These are phyloP conservation scores for Entonaema liquescens DNA, from an alignment of 495 filamentous ascomycete species.

Conservation along the genomic window DNA sequence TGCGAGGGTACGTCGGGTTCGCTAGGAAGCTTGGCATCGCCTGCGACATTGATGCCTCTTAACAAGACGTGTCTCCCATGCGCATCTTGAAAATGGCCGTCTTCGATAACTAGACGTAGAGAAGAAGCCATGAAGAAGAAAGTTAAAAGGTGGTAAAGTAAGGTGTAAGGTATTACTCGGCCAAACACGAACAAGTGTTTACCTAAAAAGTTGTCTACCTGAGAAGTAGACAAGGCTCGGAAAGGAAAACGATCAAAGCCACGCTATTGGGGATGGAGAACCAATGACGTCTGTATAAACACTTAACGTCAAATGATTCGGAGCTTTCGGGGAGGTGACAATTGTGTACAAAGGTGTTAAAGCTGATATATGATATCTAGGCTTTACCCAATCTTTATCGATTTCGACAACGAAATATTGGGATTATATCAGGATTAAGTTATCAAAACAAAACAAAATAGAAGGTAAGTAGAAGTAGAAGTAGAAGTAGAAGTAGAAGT, in stretches of 20 bases:
- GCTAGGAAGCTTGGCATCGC: conserved; percentile 74
- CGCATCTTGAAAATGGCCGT: conserved; percentile 75
- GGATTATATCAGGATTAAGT: neutral
- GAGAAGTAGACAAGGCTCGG: conserved; percentile 10
- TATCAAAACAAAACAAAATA: neutral
- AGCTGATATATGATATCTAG: no score
- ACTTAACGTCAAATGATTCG: conserved; percentile 11
- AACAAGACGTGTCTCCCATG: conserved; percentile 65
- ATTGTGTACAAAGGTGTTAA: no score
- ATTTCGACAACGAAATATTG: neutral
- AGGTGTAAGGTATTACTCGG: neutral
- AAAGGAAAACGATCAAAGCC: conserved; percentile 5
- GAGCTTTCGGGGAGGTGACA: neutral
- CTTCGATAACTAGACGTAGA: conserved; percentile 77
- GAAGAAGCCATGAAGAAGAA: conserved; percentile 50
- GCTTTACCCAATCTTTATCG: neutral
- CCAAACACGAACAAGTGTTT: neutral
- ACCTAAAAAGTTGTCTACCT: no score
- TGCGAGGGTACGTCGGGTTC: conserved; percentile 83
- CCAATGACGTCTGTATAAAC: conserved; percentile 31
- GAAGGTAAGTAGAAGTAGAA: no score
- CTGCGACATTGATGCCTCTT: conserved; percentile 72
- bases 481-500: no score
- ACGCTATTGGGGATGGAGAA: neutral
- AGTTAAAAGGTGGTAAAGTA: neutral